Conservation (phyloP, 352 stramenopile genomes). For the Globisporangium yorkense region DNA sequence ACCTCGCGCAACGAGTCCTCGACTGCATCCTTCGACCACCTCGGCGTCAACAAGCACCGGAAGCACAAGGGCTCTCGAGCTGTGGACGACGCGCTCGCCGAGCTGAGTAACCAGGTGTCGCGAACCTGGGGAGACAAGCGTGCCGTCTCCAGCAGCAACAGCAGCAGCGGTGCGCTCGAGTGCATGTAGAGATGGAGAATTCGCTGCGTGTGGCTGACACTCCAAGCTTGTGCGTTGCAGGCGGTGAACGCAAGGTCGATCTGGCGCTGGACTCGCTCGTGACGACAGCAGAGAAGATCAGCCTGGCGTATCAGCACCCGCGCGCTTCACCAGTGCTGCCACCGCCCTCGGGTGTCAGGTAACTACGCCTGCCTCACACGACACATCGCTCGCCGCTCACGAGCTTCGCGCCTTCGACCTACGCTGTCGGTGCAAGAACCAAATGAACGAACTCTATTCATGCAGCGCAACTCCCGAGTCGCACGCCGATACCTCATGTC, state of each 20-base stretch:
- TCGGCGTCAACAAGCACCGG: constrained; percentile 7
- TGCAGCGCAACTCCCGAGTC: not conserved
- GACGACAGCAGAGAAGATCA: constrained; percentile 55
- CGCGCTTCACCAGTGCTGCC: not conserved
- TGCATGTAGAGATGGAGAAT: not conserved
- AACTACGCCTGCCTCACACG: not conserved
- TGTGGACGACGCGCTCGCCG: constrained; percentile 54
- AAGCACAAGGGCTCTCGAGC: constrained; percentile 30
- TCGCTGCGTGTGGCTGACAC: not conserved
- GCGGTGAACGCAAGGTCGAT: constrained; percentile 35
- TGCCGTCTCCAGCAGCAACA: constrained; percentile 5
- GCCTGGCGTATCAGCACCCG: constrained; percentile 32
- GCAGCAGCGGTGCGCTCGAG: not conserved
- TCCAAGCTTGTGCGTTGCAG: not conserved
- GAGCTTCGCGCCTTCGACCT: not conserved
- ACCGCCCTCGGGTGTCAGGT: not conserved
- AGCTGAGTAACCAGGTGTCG: constrained; percentile 51
- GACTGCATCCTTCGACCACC: constrained; percentile 9
- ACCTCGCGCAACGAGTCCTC: constrained; percentile 15
- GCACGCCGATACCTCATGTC: not conserved
- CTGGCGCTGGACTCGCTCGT: constrained; percentile 53
- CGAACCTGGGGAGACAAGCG: constrained; percentile 27
- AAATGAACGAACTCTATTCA: not conserved
- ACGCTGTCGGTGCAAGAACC: not conserved
- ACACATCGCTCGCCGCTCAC: not conserved